These are phyloP conservation scores for Peniophora sp. DNA, from an alignment of 1,284 basidiomycete species.

Conservation along the genomic window DNA sequence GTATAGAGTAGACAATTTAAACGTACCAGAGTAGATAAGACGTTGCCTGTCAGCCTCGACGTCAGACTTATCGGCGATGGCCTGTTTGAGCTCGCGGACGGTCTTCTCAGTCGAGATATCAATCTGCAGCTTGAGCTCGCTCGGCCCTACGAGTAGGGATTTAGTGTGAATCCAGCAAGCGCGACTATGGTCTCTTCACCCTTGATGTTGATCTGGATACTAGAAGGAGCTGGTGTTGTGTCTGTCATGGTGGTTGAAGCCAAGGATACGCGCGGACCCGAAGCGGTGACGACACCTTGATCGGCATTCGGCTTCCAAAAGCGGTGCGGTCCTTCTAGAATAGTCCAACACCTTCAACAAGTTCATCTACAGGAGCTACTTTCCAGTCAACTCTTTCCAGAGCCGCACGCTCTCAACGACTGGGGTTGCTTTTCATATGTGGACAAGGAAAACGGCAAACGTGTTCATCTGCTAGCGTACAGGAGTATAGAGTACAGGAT, in stretches of 20 bases:
- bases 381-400: too few species aligned
- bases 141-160: slow-evolving; percentile 52
- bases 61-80: slow-evolving; percentile 76
- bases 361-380: too few species aligned
- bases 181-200: slow-evolving; percentile 27
- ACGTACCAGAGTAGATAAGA: slow-evolving; percentile 80
- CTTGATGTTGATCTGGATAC: slow-evolving; percentile 69
- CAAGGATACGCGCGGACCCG: slow-evolving; percentile 1
- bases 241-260: slow-evolving; percentile 39
- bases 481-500: too few species aligned
- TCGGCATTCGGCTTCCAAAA: too few species aligned
- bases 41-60: slow-evolving; percentile 82
- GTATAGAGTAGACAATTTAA: neutral
- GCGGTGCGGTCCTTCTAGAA: too few species aligned
- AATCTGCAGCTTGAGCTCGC: slow-evolving; percentile 85
- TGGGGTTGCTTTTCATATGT: too few species aligned
- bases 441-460: too few species aligned
- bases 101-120: slow-evolving; percentile 72
- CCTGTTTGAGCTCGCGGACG: slow-evolving; percentile 79
- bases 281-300: too few species aligned
- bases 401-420: too few species aligned
- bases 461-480: too few species aligned
- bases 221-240: slow-evolving; percentile 32
- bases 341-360: too few species aligned
- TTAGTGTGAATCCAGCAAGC: neutral